Evolutionary conservation across 345 rosid species (phyloP).

Genomic region (Erysimum cheiranthoides): DNA sequence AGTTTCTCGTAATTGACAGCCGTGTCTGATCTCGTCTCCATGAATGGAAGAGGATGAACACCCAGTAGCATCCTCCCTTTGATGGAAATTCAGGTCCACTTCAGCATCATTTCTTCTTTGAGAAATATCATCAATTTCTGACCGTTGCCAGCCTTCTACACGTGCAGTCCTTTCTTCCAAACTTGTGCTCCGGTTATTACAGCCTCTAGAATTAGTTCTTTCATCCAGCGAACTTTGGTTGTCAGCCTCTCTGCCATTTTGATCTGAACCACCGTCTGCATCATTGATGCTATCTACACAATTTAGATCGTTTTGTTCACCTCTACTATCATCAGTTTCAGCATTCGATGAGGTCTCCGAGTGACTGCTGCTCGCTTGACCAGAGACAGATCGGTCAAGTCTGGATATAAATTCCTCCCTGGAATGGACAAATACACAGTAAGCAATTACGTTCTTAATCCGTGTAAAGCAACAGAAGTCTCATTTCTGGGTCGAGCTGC

Average conservation of each 20-base stretch:
- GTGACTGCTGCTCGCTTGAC: constrained; percentile 60
- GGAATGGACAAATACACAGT: constrained; percentile 29
- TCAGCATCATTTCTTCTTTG: constrained; percentile 49
- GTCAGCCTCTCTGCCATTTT: constrained; percentile 47
- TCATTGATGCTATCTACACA: constrained; percentile 43
- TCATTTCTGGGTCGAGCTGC: background rate
- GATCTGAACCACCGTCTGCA: constrained; percentile 50
- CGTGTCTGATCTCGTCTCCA: constrained; percentile 44
- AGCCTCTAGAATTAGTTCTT: constrained; percentile 49
- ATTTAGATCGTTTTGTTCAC: constrained; percentile 52
- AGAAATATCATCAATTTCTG: constrained; percentile 40
- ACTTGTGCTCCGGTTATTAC: constrained; percentile 45
- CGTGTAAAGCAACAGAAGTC: constrained; percentile 1
- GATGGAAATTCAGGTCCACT: constrained; percentile 44
- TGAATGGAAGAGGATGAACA: constrained; percentile 42
- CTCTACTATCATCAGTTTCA: constrained; percentile 53
- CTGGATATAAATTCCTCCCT: constrained; percentile 91
- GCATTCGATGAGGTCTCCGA: constrained; percentile 66
- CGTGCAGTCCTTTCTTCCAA: constrained; percentile 51
- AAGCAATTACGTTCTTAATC: constrained; percentile 15
- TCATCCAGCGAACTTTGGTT: constrained; percentile 44
- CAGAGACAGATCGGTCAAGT: constrained; percentile 63
- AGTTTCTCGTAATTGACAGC: constrained; percentile 27
- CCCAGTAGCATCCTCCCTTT: constrained; percentile 39
- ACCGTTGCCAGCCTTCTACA: constrained; percentile 52